Evolutionary conservation across 2,329 filamentous ascomycete genomes (phyloP), one percentile per base, ranked within the genome.

Genomic region (Hymenoscyphus occultus): DNA sequence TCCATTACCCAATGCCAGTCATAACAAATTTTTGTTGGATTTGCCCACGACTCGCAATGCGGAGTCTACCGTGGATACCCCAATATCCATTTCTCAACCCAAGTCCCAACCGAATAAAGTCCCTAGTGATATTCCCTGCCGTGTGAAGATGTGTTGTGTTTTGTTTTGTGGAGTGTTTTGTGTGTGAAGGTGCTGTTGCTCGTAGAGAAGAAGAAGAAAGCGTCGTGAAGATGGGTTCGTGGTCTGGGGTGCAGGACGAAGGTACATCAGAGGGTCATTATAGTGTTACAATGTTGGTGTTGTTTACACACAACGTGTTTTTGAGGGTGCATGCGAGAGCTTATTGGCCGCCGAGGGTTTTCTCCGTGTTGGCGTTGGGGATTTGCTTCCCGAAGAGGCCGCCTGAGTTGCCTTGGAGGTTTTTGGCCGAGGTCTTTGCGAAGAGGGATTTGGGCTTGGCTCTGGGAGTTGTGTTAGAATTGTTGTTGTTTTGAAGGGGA

Each of bases 371-470:
- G 64, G 40, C 63, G 22, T 32, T 48, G 22, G 63, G 62, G 31
- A 68, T 68, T 32, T 69, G 62, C 5, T 67, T 66, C 32, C 72
- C 74, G 65, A 76, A 76, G 61, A 74, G 12, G 48, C 35, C 64
- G 31, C 51, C 57, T 35, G 65, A 67, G 12, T 62, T 66, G 22
- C 64, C 57, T n/a, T 60, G 67, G 75, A 87, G 79, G 75, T 84
- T 88, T 83, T 88, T 89, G 79, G 80, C 80, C 60, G 86, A 87
- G 58, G 86, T 82, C 75, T 87, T 85, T 65, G 86, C 86, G 75
- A 90, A 90, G 71, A 90, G 83, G 2, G 86, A 89, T 77, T 86
- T 87, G 65, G 86, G 86, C 80, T 89, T 89, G 75, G 81, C 82
- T 74, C 86, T 88, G 72, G 28, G 2, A 39, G 57, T 1, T 39